Percentiles rank a stretch among this genome's conserved stretches.
Conservation (phyloP, 768 basidiomycete genomes). For the Candolleomyces eurysporus region DNA sequence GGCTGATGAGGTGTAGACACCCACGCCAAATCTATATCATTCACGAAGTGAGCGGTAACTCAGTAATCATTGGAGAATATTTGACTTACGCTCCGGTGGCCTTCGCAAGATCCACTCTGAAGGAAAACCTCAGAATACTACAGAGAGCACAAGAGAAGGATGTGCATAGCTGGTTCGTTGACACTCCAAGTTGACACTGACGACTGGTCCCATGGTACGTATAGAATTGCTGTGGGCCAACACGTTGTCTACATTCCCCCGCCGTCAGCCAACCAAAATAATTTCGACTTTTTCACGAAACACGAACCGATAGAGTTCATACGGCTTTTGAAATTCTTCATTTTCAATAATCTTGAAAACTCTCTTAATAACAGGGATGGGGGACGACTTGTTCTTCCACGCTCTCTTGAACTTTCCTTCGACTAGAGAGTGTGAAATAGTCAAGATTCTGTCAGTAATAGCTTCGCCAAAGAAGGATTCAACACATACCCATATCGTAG, state of each 20-base stretch:
- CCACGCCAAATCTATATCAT: conserved; percentile 22
- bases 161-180: background rate
- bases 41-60: background rate
- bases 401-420: conserved; percentile 19
- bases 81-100: background rate
- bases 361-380: conserved; percentile 16
- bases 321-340: conserved; percentile 16
- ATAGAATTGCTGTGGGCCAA: conserved; percentile 22
- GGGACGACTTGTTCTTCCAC: conserved; percentile 19
- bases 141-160: background rate
- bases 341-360: conserved; percentile 31
- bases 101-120: background rate
- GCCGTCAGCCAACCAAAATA: background rate
- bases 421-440: background rate
- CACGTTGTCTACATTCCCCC: conserved; percentile 11
- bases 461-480: background rate
- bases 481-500: conserved; percentile 15
- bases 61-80: too few relatives aligned
- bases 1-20: conserved; percentile 27
- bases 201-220: background rate
- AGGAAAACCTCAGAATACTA: background rate
- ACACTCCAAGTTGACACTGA: background rate
- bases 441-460: background rate
- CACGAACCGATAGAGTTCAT: background rate
- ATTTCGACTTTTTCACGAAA: background rate